Evolutionary conservation across 768 basidiomycete species (phyloP), one percentile per base, ranked within the genome.

Genomic region (Lentinula detonsa): DNA sequence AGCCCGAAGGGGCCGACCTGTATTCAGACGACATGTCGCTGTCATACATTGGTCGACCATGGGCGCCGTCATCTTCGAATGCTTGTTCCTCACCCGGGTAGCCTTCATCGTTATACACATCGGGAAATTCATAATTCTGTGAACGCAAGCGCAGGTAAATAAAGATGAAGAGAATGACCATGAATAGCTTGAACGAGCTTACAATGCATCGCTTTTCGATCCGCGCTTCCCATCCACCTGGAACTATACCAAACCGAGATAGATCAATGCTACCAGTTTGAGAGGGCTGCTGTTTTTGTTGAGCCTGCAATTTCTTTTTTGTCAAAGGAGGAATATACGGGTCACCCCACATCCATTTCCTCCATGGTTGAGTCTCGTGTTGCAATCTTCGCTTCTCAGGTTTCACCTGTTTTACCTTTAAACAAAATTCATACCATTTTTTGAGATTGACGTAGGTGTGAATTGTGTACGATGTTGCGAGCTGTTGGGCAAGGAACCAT

Each of bases 401-500:
- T 35, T 53, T 53, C 4, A 18, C 55, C 39, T 45, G 16, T 28
- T 51, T 35, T 2, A 50, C 50, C 39, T 60, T 51, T 9, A 60
- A 11, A 40, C 59, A 60, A 53, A 60, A 60, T 2, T 60, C 11
- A 28, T 60, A 39, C 59, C 59, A 60, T 2, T 31, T 8, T 13
- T 34, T 33, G 13, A 53, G 34, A 42, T 60, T 50, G 49, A 60
- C 51, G 37, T 35, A 43, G 16, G 23, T 34, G 42, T 60, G 48
- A 13, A n/a, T 51, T 16, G 16, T 11, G 18, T 51, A 16, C 18
- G 16, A 5, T 33, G 59, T 40, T 18, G 21, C 48, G n/a, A 60
- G 50, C 23, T 51, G 59, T 23, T 76, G 67, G 39, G 72, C 64
- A 37, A 76, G 53, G 23, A 80, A 39, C 79, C 79, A 81, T 31